These are phyloP conservation scores for Pseudopithomyces chartarum DNA, from an alignment of 2,329 filamentous ascomycete species.

Conservation along the genomic window DNA sequence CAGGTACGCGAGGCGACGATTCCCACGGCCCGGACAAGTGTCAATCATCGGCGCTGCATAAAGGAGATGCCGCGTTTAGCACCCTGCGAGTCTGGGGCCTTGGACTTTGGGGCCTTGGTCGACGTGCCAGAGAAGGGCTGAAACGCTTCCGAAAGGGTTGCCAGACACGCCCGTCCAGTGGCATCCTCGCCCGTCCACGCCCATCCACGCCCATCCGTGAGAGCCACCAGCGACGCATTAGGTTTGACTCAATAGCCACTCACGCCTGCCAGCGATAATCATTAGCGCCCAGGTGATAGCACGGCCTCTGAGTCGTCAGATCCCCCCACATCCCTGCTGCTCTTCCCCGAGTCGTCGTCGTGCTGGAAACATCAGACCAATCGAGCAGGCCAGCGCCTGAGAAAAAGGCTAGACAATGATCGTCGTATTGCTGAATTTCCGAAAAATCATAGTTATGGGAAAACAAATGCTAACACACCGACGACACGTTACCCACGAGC, in stretches of 20 bases:
- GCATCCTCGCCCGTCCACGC: too few relatives aligned
- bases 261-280: conserved; percentile 32
- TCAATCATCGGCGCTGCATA: conserved; percentile 41
- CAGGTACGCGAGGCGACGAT: conserved; percentile 42
- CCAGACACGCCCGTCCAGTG: conserved; percentile 35
- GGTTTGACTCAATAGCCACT: conserved; percentile 42
- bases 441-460: conserved; percentile 41
- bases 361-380: conserved; percentile 37
- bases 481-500: conserved; percentile 28
- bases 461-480: conserved; percentile 37
- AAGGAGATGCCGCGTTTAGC: conserved; percentile 31
- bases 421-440: conserved; percentile 46
- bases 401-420: conserved; percentile 40
- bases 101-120: too few relatives aligned
- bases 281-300: conserved; percentile 43
- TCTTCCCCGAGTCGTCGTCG: conserved; percentile 41
- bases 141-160: conserved; percentile 41
- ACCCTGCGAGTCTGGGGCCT: too few relatives aligned
- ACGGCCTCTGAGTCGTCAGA: conserved; percentile 38
- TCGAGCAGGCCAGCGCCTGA: conserved; percentile 27
- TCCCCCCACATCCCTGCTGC: conserved; percentile 33
- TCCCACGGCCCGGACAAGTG: conserved; percentile 25
- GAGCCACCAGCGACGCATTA: conserved; percentile 41
- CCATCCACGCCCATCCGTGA: conserved; percentile 32
- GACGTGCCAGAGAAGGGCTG: conserved; percentile 32